Base-by-base conservation (phyloP, 208 protist species). In the Crithidia sp. region DNA sequence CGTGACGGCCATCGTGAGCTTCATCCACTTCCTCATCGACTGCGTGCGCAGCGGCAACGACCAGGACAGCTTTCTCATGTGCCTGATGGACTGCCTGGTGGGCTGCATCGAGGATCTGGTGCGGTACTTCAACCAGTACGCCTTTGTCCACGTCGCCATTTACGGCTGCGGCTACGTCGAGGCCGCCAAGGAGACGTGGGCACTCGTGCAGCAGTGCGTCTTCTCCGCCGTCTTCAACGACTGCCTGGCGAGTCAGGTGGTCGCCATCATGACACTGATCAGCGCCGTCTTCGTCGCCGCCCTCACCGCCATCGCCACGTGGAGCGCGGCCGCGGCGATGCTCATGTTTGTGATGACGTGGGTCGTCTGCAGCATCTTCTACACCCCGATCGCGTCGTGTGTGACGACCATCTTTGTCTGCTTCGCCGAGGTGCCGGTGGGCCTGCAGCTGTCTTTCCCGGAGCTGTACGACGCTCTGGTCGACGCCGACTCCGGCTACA, bases 101-200 rank as follows among this genome's bases (percentile, higher is more conserved):
- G 47, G 64, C 54, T 85, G 75, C 61, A 47, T 97, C 43, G 88
- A 95, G 67, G 59, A 68, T 14, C 58, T 96, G 7, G 47, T 93
- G 65, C 69, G 82, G 50, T 95, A 92, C 78, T 97, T 96, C 76
- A 98, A 97, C 81, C 54, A 82, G 37, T 98, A 97, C 74, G 92
- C 92, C 53, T 96, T 94, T 71, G 86, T 96, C 17, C 91, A 98
- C 69, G 84, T 96, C 28, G 95, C 90, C 39, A 82, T 97, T 56
- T 97, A 97, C 79, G 93, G 95, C 56, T 92, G 84, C 74, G 76
- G 83, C 58, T 98, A 97, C 81, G 64, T 94, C 41, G 83, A 88
- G 14, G 88, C 83, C 40, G 89, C 90, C 7, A 89, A 88, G 74
- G 71, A 81, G 39, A 95, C 90, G 17, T 93, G 76, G 81, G 55